Percentiles rank a stretch among this genome's conserved stretches.
Evolutionary conservation across 352 stramenopile genomes (phyloP).

Genomic region (Pseudoperonospora humuli): DNA sequence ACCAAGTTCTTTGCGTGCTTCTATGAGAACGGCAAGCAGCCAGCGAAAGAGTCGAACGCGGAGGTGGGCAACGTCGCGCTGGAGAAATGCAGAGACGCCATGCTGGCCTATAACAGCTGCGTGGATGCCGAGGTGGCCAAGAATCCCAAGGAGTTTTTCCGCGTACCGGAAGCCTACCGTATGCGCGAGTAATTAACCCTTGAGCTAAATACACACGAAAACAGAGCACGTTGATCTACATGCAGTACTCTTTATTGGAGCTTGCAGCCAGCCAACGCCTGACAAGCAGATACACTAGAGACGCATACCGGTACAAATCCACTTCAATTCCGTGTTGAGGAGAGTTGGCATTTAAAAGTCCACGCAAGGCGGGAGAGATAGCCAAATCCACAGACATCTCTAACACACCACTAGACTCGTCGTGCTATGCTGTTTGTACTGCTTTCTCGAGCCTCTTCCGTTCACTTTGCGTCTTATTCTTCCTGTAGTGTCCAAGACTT

Average conservation of each 20-base stretch:
- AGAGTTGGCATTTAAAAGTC: conserved; percentile 23
- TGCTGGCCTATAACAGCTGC: conserved; percentile 70
- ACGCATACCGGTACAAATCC: conserved; percentile 11
- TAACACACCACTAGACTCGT: not conserved
- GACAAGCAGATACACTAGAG: no score
- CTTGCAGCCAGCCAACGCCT: no score
- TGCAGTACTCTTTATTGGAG: not conserved
- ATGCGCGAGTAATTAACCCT: conserved; percentile 31
- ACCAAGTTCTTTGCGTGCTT: conserved; percentile 78
- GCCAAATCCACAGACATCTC: not conserved
- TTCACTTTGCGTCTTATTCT: conserved; percentile 10
- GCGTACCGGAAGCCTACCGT: conserved; percentile 74
- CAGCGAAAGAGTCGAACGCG: conserved; percentile 37
- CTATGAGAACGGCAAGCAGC: conserved; percentile 75
- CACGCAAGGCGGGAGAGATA: not conserved
- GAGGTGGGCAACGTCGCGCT: conserved; percentile 65
- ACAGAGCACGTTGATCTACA: not conserved
- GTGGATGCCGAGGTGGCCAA: conserved; percentile 49
- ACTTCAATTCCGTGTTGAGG: conserved; percentile 25
- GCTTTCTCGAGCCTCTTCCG: conserved; percentile 1
- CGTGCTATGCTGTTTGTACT: conserved; percentile 2
- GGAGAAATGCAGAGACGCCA: conserved; percentile 36
- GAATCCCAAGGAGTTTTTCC: conserved; percentile 68
- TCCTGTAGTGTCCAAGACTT: conserved; percentile 8
- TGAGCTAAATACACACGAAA: conserved; percentile 7